Evolutionary conservation across 1,284 basidiomycete species (phyloP), one percentile per base, ranked within the genome.

Genomic region (Cutaneotrichosporon cavernicola): DNA sequence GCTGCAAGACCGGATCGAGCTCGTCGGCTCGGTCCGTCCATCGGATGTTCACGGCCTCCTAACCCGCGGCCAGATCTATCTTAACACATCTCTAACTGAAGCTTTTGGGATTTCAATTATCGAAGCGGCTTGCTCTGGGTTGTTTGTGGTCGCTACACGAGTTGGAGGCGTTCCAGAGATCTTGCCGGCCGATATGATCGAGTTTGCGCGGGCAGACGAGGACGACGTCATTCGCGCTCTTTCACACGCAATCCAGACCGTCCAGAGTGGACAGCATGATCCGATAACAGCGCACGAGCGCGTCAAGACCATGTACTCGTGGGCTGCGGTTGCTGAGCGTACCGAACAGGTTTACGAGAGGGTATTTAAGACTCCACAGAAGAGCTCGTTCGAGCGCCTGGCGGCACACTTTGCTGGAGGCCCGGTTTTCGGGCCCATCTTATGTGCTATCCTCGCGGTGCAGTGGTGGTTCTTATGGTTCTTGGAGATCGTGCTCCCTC

Each of bases 121-220:
- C 56, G 97, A 99, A 83, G 97, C 97, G 0, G 97, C 97, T 0
- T 95, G 90, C 70, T 87, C 92, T 0, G 97, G 97, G 0, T 83
- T 99, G 10, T 96, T 97, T 73, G 90, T 98, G 46, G 97, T 99
- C 40, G 89, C 90, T 18, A 99, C 96, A 0, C 86, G 88, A 38
- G 96, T 99, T 0, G 96, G 97, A 0, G 96, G 97, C 2, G 90
- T 98, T 0, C 94, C 97, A 0, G 97, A 99, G 80, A 90, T 98
- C 62, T 82, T 99, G 21, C 97, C 97, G 0, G 83, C 88, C 56
- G 90, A 94, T 69, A 91, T 98, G 90, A 91, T 97, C 64, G 92
- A 91, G 40, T 97, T 98, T 71, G 91, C 94, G 0, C 86, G 88
- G 63, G 93, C 95, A 0, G 90, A 97, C 56, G 93, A 92, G 64